Conservation (phyloP, 805 yeast genomes). For the Candida quercuum region DNA sequence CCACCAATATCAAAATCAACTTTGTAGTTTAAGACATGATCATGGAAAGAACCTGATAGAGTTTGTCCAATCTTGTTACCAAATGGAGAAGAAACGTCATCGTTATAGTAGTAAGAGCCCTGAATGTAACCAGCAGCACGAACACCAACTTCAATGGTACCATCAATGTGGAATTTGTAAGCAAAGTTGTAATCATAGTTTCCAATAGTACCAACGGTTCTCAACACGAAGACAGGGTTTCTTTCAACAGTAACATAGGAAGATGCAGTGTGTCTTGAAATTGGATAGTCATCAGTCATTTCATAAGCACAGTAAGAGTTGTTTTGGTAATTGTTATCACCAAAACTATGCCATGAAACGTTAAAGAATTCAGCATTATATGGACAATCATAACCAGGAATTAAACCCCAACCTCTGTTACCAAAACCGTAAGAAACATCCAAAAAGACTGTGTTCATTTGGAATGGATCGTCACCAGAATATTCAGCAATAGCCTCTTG, state of each 20-base stretch:
- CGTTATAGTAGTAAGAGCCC: slow-evolving; percentile 21
- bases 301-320: slow-evolving; percentile 25
- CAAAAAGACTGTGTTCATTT: slow-evolving; percentile 21
- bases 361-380: slow-evolving; percentile 25
- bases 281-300: slow-evolving; percentile 18
- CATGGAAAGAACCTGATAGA: slow-evolving; percentile 26
- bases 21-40: slow-evolving; percentile 23
- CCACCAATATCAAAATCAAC: slow-evolving; percentile 26
- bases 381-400: slow-evolving; percentile 27
- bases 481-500: slow-evolving; percentile 28
- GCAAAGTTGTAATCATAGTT: slow-evolving; percentile 23
- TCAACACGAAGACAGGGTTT: slow-evolving; percentile 21
- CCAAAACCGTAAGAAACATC: slow-evolving; percentile 25
- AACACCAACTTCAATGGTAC: slow-evolving; percentile 24
- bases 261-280: slow-evolving; percentile 19
- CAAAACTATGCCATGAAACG: slow-evolving; percentile 22
- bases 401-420: slow-evolving; percentile 23
- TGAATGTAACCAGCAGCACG: slow-evolving; percentile 28
- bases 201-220: slow-evolving; percentile 23
- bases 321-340: slow-evolving; percentile 20
- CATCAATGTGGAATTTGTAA: slow-evolving; percentile 22
- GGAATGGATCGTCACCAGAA: slow-evolving; percentile 27
- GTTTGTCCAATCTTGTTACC: slow-evolving; percentile 21
- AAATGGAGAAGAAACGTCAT: slow-evolving; percentile 14
- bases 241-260: slow-evolving; percentile 15